Conservation (phyloP, 352 stramenopile species). For the Pythium volutum region DNA sequence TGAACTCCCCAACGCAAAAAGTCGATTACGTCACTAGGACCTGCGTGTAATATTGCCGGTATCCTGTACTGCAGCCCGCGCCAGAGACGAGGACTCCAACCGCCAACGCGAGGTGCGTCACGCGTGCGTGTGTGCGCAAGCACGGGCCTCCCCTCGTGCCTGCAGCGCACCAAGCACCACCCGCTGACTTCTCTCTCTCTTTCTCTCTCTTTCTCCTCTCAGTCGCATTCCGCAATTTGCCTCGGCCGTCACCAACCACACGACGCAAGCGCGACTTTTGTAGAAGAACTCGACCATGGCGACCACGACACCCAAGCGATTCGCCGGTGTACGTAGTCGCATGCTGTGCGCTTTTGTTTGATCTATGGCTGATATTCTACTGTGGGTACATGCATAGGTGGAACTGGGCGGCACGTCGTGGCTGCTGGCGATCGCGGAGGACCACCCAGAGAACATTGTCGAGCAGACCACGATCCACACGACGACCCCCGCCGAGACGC, state of each 20-base stretch:
- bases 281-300: slow-evolving; percentile 17
- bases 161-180: background rate
- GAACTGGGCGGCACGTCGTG: slow-evolving; percentile 96
- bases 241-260: slow-evolving; percentile 4
- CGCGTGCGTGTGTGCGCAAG: background rate
- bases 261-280: background rate
- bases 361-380: background rate
- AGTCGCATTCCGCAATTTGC: slow-evolving; percentile 11
- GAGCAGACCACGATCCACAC: slow-evolving; percentile 81
- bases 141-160: background rate
- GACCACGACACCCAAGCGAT: slow-evolving; percentile 25
- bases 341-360: background rate
- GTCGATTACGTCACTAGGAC: background rate
- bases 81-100: background rate
- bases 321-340: slow-evolving; percentile 34
- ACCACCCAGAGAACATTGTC: slow-evolving; percentile 87
- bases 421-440: slow-evolving; percentile 89
- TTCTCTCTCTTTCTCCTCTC: background rate
- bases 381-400: slow-evolving; percentile 31
- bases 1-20: background rate
- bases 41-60: too few species aligned
- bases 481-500: slow-evolving; percentile 83
- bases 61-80: background rate
- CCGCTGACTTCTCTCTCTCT: background rate
- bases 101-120: background rate